phyloP scores from a whole-genome alignment of 306 rosid species.

The Benincasa hispida region DNA sequence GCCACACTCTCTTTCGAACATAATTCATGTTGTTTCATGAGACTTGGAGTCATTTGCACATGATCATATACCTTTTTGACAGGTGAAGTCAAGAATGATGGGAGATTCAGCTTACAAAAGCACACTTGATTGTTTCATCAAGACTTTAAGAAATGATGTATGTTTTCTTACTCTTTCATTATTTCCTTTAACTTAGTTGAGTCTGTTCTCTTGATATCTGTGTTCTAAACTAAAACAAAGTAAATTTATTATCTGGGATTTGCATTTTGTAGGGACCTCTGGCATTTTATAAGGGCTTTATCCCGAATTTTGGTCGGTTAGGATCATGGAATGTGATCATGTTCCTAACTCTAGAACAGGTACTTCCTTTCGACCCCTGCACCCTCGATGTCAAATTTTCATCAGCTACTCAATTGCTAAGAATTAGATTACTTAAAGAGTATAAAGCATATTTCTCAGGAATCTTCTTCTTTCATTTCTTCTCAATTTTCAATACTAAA shows the following conservation, averaged over 20 bases:
- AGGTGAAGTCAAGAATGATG: slow-evolving; percentile 99
- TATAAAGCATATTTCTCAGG: background rate
- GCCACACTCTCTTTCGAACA: background rate
- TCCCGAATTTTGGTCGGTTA: slow-evolving; percentile 83
- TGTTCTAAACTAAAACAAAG: background rate
- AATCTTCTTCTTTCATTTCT: background rate
- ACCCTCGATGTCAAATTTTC: background rate
- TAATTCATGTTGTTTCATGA: background rate
- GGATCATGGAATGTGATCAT: slow-evolving; percentile 99
- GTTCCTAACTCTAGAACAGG: slow-evolving; percentile 97
- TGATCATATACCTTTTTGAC: slow-evolving; percentile 17
- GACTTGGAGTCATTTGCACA: background rate
- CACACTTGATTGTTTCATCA: slow-evolving; percentile 81
- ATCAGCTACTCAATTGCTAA: background rate
- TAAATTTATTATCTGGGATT: background rate
- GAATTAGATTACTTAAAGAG: background rate
- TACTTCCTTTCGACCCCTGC: slow-evolving; percentile 8
- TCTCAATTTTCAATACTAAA: background rate
- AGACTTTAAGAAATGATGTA: slow-evolving; percentile 88
- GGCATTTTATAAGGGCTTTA: slow-evolving; percentile 90
- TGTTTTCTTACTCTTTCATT: slow-evolving; percentile 8
- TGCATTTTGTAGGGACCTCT: slow-evolving; percentile 68
- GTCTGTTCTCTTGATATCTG: background rate
- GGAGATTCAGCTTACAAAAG: slow-evolving; percentile 82
- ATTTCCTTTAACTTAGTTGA: background rate